These are phyloP conservation scores for Aureobasidium sp. DNA, from an alignment of 2,329 filamentous ascomycete genomes.

Conservation along the genomic window DNA sequence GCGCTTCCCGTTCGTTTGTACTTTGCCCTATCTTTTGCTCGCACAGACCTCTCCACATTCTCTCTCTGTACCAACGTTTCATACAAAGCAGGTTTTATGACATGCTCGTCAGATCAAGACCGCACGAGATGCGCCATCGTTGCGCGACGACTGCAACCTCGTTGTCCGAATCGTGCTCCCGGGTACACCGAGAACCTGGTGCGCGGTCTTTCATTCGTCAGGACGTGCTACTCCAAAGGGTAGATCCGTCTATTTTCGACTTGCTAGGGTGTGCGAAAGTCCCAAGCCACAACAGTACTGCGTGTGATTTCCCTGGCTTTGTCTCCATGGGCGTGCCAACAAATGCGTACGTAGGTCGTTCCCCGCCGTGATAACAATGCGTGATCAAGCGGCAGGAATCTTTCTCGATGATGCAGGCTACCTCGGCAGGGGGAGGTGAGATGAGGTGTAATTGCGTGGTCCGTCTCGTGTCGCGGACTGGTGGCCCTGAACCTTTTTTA, in stretches of 20 bases:
- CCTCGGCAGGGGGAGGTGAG: neutral
- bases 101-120: neutral
- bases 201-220: neutral
- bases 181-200: constrained; percentile 4
- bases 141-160: constrained; percentile 2
- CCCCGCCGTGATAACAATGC: constrained; percentile 7
- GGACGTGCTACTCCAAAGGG: neutral
- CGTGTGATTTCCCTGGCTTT: neutral
- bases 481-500: neutral
- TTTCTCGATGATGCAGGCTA: neutral
- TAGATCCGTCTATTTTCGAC: neutral
- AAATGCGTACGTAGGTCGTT: constrained; percentile 7
- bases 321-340: neutral
- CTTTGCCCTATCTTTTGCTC: neutral
- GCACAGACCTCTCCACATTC: constrained; percentile 1
- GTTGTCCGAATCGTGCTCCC: neutral
- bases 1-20: neutral
- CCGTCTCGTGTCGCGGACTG: neutral
- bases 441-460: constrained; percentile 8
- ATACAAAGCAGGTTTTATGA: constrained; percentile 11
- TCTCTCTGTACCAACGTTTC: constrained; percentile 12
- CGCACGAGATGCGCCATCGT: constrained; percentile 2
- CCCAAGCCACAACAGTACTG: constrained; percentile 7
- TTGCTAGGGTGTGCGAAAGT: neutral
- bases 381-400: neutral